A percentile compares a stretch with the other conserved stretches of the same genome.
These are phyloP conservation scores for Saccharomyces mikatae DNA, from an alignment of 805 yeast genomes.

Conservation along the genomic window DNA sequence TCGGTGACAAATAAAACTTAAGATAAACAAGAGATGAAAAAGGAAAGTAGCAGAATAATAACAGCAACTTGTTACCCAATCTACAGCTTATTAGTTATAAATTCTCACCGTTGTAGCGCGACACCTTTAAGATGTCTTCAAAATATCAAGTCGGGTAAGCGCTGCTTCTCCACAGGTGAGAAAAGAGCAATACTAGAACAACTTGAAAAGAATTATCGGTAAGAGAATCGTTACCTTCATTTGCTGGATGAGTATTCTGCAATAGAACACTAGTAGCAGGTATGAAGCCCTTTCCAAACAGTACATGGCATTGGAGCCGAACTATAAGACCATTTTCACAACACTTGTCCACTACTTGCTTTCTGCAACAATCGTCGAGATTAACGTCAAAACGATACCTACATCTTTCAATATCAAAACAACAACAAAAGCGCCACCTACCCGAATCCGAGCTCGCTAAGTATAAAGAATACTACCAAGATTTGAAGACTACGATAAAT, in stretches of 20 bases:
- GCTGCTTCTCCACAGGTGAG: neutral
- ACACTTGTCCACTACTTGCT: neutral
- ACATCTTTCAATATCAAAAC: neutral
- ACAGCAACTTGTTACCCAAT: neutral
- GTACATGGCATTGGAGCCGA: neutral
- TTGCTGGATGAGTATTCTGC: neutral
- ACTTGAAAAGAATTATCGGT: neutral
- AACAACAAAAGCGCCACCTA: constrained; percentile 1
- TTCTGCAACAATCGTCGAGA: neutral
- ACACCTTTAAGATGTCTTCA: neutral
- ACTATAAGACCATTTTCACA: neutral
- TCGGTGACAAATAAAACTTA: too few relatives aligned
- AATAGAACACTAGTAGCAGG: neutral
- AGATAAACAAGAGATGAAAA: too few relatives aligned
- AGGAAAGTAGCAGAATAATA: neutral
- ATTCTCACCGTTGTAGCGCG: neutral
- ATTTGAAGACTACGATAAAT: constrained; percentile 13
- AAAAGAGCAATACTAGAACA: neutral
- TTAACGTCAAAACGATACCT: neutral
- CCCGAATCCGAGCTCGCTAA: constrained; percentile 12
- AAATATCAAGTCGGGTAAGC: neutral
- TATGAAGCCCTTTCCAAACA: neutral
- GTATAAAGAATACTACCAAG: constrained; percentile 21
- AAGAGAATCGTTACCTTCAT: neutral
- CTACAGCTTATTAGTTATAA: neutral